phyloP scores from a whole-genome alignment of 2,329 filamentous ascomycete species.

The Myriangium duriaei region DNA sequence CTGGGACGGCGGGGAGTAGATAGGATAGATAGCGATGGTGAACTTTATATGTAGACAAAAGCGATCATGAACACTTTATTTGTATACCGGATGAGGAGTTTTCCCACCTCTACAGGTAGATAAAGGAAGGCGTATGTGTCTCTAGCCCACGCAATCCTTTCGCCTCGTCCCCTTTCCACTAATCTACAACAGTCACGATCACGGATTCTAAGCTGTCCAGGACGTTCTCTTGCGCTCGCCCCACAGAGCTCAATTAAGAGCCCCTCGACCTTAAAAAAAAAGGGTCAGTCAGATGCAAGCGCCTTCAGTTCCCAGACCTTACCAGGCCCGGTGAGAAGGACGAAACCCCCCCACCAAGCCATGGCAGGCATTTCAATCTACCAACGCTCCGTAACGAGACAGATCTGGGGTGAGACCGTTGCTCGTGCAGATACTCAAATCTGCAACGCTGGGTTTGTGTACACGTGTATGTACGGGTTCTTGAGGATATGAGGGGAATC shows the following conservation, averaged over 20 bases:
- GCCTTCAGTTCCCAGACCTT: slow-evolving; percentile 23
- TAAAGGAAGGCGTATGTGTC: too few relatives aligned
- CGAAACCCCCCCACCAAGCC: too few relatives aligned
- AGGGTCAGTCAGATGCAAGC: slow-evolving; percentile 16
- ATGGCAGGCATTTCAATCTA: slow-evolving; percentile 20
- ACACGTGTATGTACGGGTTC: background rate
- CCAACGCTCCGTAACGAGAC: slow-evolving; percentile 37
- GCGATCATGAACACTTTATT: too few relatives aligned
- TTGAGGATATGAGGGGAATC: too few relatives aligned
- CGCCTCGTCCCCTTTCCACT: too few relatives aligned
- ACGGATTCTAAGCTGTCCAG: slow-evolving; percentile 17
- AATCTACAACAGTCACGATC: too few relatives aligned
- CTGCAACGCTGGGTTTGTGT: slow-evolving; percentile 30
- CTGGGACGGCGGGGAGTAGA: background rate
- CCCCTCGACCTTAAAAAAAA: slow-evolving; percentile 6
- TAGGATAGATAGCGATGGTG: too few relatives aligned
- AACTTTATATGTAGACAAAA: too few relatives aligned
- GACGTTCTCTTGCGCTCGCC: slow-evolving; percentile 27
- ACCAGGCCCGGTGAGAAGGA: too few relatives aligned
- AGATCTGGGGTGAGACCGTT: slow-evolving; percentile 20
- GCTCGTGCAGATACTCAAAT: slow-evolving; percentile 31
- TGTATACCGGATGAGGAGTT: too few relatives aligned
- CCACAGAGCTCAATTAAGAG: slow-evolving; percentile 19
- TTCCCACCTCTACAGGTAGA: too few relatives aligned
- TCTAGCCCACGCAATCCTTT: too few relatives aligned